Base-by-base conservation (phyloP, 73 alveolate genomes). In the Paramecium biaurelia region DNA sequence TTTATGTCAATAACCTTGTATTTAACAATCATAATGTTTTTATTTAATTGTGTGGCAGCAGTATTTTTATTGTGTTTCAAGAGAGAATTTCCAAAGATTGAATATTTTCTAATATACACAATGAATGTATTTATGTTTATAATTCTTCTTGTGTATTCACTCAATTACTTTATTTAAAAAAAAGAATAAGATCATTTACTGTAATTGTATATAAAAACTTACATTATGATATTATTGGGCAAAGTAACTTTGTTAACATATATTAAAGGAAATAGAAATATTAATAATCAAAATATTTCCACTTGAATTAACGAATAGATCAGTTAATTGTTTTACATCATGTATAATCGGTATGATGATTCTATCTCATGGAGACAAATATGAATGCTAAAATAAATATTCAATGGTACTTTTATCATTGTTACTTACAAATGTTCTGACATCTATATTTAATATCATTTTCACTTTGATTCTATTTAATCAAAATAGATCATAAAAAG, bases 251-350 rank as follows among this genome's bases (percentile, higher is more conserved):
- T 14, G 6, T 21, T 28, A 2, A n/a, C 0, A 15, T 41, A 37
- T n/a, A 28, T 23, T 1, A 11, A 28, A 74, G 87, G 87, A 74
- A 74, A 74, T 74, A 32, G 87, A 74, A 74, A 74, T 74, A 21
- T 14, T 74, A 14, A 41, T 74, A 21, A 37, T 74, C 21, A 74
- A 37, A 41, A 41, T 74, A 37, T 74, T 74, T 20, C 57, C 57
- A 28, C 30, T 34, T 41, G 87, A 74, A 74, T 37, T 74, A 34
- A 23, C 87, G 58, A 74, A 74, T 74, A 74, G 87, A 74, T 74
- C 59, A 21, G 87, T 74, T 74, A 74, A 74, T 37, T 37, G 59
- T 34, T 74, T 34, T 37, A 74, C 67, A 12, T 41, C 59, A 41
- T 74, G 67, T 41, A 74, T 74, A 9, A 37, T 37, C 2, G 87